phyloP scores from a whole-genome alignment of 768 basidiomycete species.

The Steccherinum ochraceum region DNA sequence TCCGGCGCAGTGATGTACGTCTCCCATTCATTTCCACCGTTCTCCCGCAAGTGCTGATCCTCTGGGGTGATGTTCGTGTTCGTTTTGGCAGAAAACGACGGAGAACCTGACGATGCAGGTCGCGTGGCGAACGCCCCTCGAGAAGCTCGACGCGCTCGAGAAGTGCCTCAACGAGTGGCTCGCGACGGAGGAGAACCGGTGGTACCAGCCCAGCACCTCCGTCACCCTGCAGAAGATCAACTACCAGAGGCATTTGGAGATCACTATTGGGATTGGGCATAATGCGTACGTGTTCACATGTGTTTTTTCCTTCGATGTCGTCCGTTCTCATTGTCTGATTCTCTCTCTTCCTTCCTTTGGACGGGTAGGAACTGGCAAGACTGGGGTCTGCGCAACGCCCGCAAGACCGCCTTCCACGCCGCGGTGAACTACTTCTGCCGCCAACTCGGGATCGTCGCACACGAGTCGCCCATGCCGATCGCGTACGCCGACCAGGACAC shows the following conservation, averaged over 20 bases:
- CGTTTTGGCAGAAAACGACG: slow-evolving; percentile 48
- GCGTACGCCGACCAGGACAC: slow-evolving; percentile 30
- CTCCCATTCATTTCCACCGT: not conserved
- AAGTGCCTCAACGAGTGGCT: slow-evolving; percentile 68
- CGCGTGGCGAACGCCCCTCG: slow-evolving; percentile 67
- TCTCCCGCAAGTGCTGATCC: not conserved
- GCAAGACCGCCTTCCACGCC: slow-evolving; percentile 75
- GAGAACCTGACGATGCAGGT: slow-evolving; percentile 67
- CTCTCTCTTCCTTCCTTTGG: not conserved
- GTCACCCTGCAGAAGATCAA: slow-evolving; percentile 58
- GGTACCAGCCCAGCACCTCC: slow-evolving; percentile 66
- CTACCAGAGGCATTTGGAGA: slow-evolving; percentile 58
- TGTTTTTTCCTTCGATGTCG: no score
- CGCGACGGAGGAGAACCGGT: slow-evolving; percentile 70
- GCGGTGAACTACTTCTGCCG: slow-evolving; percentile 69
- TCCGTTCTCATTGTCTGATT: not conserved
- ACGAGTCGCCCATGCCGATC: slow-evolving; percentile 57
- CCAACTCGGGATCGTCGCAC: slow-evolving; percentile 59
- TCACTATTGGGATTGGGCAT: slow-evolving; percentile 60
- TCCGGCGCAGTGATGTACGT: slow-evolving; percentile 61
- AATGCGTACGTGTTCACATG: slow-evolving; percentile 33
- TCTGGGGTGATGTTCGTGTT: no score
- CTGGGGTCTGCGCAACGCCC: slow-evolving; percentile 55
- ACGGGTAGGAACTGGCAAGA: slow-evolving; percentile 41
- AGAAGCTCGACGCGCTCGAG: slow-evolving; percentile 67